Evolutionary conservation across 495 filamentous ascomycete genomes (phyloP).

Genomic region (Bacidia gigantensis): DNA sequence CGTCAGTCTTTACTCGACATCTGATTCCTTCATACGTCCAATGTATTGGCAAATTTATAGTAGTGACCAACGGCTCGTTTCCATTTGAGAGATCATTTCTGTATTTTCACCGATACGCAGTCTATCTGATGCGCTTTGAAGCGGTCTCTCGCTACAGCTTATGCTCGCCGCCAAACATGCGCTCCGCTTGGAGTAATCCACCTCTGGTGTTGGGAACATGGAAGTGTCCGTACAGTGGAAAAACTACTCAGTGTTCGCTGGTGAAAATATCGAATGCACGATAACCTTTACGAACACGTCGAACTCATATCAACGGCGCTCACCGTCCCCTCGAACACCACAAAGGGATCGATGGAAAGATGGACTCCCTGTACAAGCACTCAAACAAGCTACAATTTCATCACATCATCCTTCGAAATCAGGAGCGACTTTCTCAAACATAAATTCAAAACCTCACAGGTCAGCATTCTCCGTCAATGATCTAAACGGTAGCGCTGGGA

Average conservation of each 20-base stretch:
- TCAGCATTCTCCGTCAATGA: constrained; percentile 19
- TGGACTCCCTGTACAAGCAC: constrained; percentile 7
- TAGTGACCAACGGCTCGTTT: no score
- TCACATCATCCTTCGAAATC: constrained; percentile 3
- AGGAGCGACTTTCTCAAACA: constrained; percentile 14
- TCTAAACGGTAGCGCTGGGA: constrained; percentile 1
- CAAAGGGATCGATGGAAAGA: constrained; percentile 17
- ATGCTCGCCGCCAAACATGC: constrained; percentile 12
- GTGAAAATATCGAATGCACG: constrained; percentile 83
- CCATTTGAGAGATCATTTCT: not conserved
- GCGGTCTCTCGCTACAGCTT: not conserved
- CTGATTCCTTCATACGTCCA: no score
- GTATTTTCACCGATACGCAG: not conserved
- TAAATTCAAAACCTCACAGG: constrained; percentile 33
- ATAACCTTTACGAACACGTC: constrained; percentile 93
- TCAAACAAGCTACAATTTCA: not conserved
- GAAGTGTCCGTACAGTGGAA: constrained; percentile 91
- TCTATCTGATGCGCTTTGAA: not conserved
- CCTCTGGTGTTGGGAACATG: constrained; percentile 13
- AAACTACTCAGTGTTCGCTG: constrained; percentile 82
- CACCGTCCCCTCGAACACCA: constrained; percentile 14
- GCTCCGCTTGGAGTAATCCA: constrained; percentile 8
- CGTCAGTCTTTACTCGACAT: no score
- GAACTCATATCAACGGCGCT: constrained; percentile 25
- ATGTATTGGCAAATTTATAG: no score